Conservation (phyloP, 148 eudicot genomes). For the Nepenthes gracilis region DNA sequence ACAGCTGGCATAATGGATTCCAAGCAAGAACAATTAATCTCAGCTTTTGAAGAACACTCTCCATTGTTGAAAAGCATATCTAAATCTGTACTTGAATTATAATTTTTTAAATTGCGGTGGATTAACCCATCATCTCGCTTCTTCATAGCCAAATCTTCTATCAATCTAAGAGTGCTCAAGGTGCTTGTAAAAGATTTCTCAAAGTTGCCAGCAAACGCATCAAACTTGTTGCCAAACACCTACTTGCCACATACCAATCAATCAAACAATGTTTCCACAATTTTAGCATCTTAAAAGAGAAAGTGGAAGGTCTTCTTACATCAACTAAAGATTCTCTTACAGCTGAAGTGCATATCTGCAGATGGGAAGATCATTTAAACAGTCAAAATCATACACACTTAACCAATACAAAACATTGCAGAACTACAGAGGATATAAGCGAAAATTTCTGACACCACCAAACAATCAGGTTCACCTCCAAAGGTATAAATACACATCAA, state of each 20-base stretch:
- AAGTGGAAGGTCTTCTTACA: slow-evolving; percentile 38
- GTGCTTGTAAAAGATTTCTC: slow-evolving; percentile 78
- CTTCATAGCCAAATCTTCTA: slow-evolving; percentile 29
- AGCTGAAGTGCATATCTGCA: slow-evolving; percentile 78
- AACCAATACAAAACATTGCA: too few species aligned
- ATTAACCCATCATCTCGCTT: slow-evolving; percentile 16
- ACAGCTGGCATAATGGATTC: not conserved
- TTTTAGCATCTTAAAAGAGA: slow-evolving; percentile 5
- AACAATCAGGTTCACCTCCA: too few species aligned
- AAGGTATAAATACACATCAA: too few species aligned
- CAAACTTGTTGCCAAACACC: slow-evolving; percentile 81
- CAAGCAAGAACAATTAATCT: slow-evolving; percentile 6
- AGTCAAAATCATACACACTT: too few species aligned
- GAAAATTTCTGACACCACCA: too few species aligned
- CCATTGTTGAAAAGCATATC: slow-evolving; percentile 7
- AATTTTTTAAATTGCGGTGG: slow-evolving; percentile 8
- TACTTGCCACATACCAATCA: slow-evolving; percentile 21
- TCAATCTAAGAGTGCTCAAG: slow-evolving; percentile 56
- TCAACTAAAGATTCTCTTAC: slow-evolving; percentile 73
- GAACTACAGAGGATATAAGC: too few species aligned
- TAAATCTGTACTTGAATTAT: slow-evolving; percentile 14
- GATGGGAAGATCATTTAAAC: not conserved
- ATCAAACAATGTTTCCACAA: slow-evolving; percentile 8
- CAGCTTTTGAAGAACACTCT: slow-evolving; percentile 8
- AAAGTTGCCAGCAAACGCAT: slow-evolving; percentile 57